phyloP scores from a whole-genome alignment of 352 stramenopile genomes.

The Phytopythium ostracodes region DNA sequence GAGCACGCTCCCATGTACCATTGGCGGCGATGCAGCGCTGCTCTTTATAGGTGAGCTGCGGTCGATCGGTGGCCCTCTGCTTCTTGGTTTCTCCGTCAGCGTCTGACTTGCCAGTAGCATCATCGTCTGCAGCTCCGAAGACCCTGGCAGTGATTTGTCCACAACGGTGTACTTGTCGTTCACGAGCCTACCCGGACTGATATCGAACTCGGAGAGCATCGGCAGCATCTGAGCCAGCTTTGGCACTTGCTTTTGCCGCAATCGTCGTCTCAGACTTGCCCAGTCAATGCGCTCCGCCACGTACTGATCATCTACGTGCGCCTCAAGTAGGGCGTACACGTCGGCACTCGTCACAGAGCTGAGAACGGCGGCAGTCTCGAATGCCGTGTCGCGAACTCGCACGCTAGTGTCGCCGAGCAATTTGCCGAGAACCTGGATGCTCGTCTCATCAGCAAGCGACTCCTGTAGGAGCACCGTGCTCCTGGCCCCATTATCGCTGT shows the following conservation, averaged over 20 bases:
- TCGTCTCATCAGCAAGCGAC: conserved; percentile 8
- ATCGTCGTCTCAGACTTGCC: conserved; percentile 30
- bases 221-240: not conserved
- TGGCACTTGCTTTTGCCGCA: conserved; percentile 33
- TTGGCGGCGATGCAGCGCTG: not conserved
- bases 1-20: not conserved
- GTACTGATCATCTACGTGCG: conserved; percentile 48
- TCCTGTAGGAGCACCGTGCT: not conserved
- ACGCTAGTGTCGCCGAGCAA: conserved; percentile 46
- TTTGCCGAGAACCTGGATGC: conserved; percentile 34
- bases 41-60: not conserved
- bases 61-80: not conserved
- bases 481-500: no score
- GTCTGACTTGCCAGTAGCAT: conserved; percentile 1
- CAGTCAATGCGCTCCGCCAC: conserved; percentile 48
- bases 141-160: conserved; percentile 32
- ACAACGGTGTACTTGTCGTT: not conserved
- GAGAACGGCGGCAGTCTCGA: conserved; percentile 41
- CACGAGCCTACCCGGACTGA: no score
- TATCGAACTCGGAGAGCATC: not conserved
- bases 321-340: conserved; percentile 40
- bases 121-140: conserved; percentile 38
- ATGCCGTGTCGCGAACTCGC: conserved; percentile 35
- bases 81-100: not conserved
- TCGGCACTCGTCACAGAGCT: conserved; percentile 26